Evolutionary conservation across 192 early-diverging fungal species (phyloP), one percentile per base, ranked within the genome.

Genomic region (Chytriomyces sp.): DNA sequence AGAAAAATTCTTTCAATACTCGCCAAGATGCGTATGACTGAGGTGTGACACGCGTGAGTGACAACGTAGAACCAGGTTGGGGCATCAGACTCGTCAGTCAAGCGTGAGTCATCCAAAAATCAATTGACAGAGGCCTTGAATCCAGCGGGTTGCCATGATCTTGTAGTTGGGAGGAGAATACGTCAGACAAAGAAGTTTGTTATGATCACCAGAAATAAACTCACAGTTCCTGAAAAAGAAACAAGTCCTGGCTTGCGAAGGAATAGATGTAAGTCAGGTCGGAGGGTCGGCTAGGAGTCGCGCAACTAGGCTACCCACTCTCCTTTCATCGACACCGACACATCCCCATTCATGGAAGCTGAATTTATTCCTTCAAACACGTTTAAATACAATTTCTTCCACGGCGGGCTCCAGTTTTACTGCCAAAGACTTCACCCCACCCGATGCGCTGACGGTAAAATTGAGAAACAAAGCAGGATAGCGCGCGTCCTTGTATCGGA

Each of bases 1-100:
- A 81, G 12, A 83, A 61, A 30, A 89, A 77, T 70, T 89, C 86
- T 31, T 75, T 75, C 25, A 89, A 74, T 32, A 78, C 63, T 89
- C 87, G 12, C 81, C 83, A 31, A 89, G 70, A 33, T 88, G 70
- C 28, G 85, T 82, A 26, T 76, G 70, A 56, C 80, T 82, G 61
- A 89, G 87, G 68, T 89, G 86, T 5, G 86, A 82, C 0, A 86
- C 68, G 1, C 86, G 89, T 2, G 86, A 84, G 10, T 86, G 80
- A 64, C 88, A 89, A 14, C 84, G 86, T 19, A 89, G 73, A 0
- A 86, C 77, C 10, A 89, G 63, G 59, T 14, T 66, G 17, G 52
- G 2, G 19, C 32, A 28, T 73, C 22, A 22, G 52, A 12, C 32
- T 44, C 1, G 56, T 69, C 12, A 25, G 38, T 19, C 7, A 25